These are phyloP conservation scores for Silene uniflora DNA, from an alignment of 148 eudicot genomes.

Conservation along the genomic window DNA sequence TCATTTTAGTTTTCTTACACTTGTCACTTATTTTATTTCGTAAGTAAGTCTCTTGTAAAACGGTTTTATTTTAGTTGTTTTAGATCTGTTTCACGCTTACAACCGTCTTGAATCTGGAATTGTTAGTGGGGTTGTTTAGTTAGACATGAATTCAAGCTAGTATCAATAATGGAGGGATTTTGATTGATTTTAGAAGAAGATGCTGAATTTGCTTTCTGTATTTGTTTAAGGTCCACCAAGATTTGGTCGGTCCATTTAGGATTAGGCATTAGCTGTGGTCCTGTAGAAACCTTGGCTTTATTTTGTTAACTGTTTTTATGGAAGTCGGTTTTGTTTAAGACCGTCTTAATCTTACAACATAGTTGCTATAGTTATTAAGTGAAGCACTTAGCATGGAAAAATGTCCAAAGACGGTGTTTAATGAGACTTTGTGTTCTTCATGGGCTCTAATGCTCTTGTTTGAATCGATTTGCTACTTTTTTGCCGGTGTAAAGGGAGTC, in stretches of 20 bases:
- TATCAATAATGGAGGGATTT: background rate
- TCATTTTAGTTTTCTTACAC: background rate
- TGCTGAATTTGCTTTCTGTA: constrained; percentile 20
- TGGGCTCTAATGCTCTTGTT: too few species aligned
- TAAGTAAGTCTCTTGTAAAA: background rate
- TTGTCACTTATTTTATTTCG: too few species aligned
- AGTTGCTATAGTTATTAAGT: too few species aligned
- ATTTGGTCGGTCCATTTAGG: constrained; percentile 31
- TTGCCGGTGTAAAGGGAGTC: too few species aligned
- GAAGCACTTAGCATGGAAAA: background rate
- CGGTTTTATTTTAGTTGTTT: background rate
- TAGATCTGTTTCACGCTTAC: background rate
- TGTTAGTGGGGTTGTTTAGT: constrained; percentile 13
- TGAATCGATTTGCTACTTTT: too few species aligned
- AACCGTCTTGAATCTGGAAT: background rate
- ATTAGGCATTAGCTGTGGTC: constrained; percentile 44
- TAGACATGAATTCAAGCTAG: background rate
- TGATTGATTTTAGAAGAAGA: constrained; percentile 11
- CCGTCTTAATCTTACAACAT: background rate
- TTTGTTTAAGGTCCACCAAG: constrained; percentile 30
- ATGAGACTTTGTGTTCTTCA: background rate
- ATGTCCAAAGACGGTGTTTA: background rate
- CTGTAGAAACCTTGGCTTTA: constrained; percentile 23
- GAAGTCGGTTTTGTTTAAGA: background rate
- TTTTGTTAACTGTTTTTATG: constrained; percentile 16